Base-by-base conservation (phyloP, 225 moss, liverwort and hornwort species). In the Asterella californica region DNA sequence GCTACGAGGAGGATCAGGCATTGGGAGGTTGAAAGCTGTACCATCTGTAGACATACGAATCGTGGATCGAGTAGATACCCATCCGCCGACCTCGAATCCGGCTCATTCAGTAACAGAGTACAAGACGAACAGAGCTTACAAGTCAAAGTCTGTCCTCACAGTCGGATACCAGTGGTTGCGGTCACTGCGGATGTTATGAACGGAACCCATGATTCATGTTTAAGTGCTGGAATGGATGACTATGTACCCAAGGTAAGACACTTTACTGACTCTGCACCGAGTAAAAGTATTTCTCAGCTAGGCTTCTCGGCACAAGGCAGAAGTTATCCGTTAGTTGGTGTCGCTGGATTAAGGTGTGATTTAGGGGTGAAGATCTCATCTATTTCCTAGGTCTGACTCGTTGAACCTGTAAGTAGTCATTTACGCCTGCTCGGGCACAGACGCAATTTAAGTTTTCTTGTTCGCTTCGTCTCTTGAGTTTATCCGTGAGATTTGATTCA, bases 211-310 rank as follows among this genome's bases (percentile, higher is more conserved):
- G 91, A 90, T 15, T 21, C 86, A 33, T 96, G 96, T 86, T 84
- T 92, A 4, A 76, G 80, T 62, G 88, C 92, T 0, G 96, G 96
- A 61, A 96, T 96, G 94, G 94, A 96, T 80, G 96, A 96, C 84
- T 92, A 91, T 30, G 70, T 96, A 63, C 88, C 96, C 57, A 96
- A 94, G 91, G 95, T 91, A 37, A 57, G 63, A 70, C 24, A 14
- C 29, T 47, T 6, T 27, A 14, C 49, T 46, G 12, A 48, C 47
- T 74, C 19, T 50, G 5, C 52, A 17, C 52, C 54, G 5, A 50
- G 42, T 42, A 42, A 7, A 3, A 42, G 42, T 50, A 19, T 27
- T 50, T 74, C 52, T 74, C 27, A 29, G 33, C 19, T 54, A 29
- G 6, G 49, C n/a, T 15, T 49, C 18, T 18, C 29, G 29, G 27